Conservation (phyloP, 2,329 filamentous ascomycete species). For the Pseudogymnoascus sp. region DNA sequence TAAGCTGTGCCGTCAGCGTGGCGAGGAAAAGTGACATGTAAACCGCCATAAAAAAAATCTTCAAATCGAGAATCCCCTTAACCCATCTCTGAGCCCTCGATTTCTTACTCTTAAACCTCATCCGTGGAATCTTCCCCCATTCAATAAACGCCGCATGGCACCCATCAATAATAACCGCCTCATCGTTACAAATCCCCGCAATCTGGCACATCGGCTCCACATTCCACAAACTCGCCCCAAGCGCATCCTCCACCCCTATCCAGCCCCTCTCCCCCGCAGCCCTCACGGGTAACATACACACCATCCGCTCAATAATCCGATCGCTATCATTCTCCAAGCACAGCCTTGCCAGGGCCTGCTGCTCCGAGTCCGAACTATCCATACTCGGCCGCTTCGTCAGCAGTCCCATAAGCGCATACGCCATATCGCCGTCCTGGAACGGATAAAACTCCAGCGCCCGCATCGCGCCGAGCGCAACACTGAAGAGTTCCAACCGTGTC, state of each 20-base stretch:
- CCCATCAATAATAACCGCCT: conserved; percentile 26
- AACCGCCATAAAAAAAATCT: not conserved
- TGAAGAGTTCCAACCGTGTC: conserved; percentile 24
- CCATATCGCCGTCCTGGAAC: conserved; percentile 22
- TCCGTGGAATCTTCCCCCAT: conserved; percentile 27
- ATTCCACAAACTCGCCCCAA: conserved; percentile 26
- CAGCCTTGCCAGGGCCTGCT: conserved; percentile 27
- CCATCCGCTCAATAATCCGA: conserved; percentile 27
- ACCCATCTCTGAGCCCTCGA: not conserved
- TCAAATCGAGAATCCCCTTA: not conserved
- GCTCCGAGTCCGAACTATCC: conserved; percentile 21
- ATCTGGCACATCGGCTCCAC: conserved; percentile 28
- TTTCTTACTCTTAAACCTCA: conserved; percentile 15
- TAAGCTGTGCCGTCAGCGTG: not conserved
- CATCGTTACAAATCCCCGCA: conserved; percentile 27
- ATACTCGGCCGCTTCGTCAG: conserved; percentile 24
- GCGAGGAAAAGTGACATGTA: conserved; percentile 16
- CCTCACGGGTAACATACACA: conserved; percentile 18
- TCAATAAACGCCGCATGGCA: conserved; percentile 27
- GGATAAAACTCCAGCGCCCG: conserved; percentile 12
- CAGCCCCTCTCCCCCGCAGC: conserved; percentile 13
- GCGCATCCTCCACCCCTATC: conserved; percentile 23
- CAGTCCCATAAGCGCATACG: conserved; percentile 29
- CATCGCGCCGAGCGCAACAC: conserved; percentile 23
- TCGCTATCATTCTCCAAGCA: conserved; percentile 29